Evolutionary conservation across 208 protist genomes (phyloP).

Genomic region (Trypanosoma avium): DNA sequence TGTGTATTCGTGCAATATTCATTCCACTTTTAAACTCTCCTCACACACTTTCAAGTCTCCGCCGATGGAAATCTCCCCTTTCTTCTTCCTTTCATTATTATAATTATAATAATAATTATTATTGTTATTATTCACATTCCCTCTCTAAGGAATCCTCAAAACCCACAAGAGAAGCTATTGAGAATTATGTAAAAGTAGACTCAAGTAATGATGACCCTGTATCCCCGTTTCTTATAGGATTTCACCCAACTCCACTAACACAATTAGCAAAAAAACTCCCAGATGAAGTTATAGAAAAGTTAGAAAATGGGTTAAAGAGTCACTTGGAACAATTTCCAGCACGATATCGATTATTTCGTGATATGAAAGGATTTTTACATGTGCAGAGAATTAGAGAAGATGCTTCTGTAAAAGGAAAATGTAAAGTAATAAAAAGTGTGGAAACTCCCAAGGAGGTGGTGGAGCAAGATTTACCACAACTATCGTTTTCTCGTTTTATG

Average conservation of each 20-base stretch:
- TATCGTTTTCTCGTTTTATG: neutral
- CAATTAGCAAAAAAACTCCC: conserved; percentile 25
- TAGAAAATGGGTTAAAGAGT: conserved; percentile 23
- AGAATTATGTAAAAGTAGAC: too few relatives aligned
- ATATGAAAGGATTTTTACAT: conserved; percentile 13
- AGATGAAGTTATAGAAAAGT: conserved; percentile 30
- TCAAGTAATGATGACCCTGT: conserved; percentile 27
- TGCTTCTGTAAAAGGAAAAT: neutral
- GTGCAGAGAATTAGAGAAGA: neutral
- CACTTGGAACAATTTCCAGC: conserved; percentile 28
- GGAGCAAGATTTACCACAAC: too few relatives aligned
- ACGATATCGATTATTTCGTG: conserved; percentile 20
- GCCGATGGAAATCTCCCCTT: too few relatives aligned
- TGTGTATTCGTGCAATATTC: too few relatives aligned
- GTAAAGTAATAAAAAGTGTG: neutral
- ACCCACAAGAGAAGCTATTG: too few relatives aligned
- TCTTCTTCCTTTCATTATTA: too few relatives aligned
- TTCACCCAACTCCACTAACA: conserved; percentile 2
- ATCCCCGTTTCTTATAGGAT: neutral
- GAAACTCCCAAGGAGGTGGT: too few relatives aligned
- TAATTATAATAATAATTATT: too few relatives aligned
- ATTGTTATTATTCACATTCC: too few relatives aligned
- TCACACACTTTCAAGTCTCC: too few relatives aligned
- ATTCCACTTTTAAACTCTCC: too few relatives aligned
- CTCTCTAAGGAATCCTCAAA: too few relatives aligned